A percentile compares a stretch with the other conserved stretches of the same genome.
Evolutionary conservation across 805 yeast species (phyloP).

Genomic region (Danielia reshetovae): DNA sequence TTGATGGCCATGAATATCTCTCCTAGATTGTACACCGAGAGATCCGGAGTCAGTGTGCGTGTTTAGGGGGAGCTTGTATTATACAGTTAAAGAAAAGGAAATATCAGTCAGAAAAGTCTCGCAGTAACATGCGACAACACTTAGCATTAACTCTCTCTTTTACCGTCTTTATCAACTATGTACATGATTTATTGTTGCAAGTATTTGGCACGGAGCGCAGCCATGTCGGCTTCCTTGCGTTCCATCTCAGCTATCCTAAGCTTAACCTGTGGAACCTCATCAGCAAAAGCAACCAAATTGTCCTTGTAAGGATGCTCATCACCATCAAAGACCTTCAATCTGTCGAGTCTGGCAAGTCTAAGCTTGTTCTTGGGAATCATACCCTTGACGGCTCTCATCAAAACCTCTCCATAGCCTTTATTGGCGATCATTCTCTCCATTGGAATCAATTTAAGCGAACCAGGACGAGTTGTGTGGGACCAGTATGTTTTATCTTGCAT

Average conservation of each 20-base stretch:
- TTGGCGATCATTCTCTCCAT: conserved; percentile 73
- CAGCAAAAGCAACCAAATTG: conserved; percentile 82
- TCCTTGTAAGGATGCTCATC: conserved; percentile 81
- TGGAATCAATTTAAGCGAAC: conserved; percentile 76
- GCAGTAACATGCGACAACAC: too few species aligned
- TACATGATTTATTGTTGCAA: conserved; percentile 19
- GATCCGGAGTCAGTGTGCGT: conserved; percentile 55
- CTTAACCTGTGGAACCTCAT: conserved; percentile 56
- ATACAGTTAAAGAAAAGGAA: conserved; percentile 4
- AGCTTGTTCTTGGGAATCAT: conserved; percentile 93
- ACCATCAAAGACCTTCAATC: conserved; percentile 86
- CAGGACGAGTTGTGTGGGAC: conserved; percentile 88
- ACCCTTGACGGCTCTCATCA: conserved; percentile 85
- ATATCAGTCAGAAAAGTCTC: too few species aligned
- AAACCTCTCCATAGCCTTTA: conserved; percentile 83
- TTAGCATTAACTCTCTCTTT: too few species aligned
- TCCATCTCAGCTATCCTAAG: conserved; percentile 40
- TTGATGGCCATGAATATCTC: conserved; percentile 99
- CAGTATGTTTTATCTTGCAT: conserved; percentile 77
- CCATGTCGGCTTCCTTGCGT: conserved; percentile 26
- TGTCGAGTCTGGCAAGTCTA: conserved; percentile 71
- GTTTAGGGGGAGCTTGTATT: conserved; percentile 15
- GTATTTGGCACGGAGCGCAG: conserved; percentile 34
- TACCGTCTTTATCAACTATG: conserved; percentile 5
- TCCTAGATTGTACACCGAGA: conserved; percentile 94